These are phyloP conservation scores for Aspergillus thermomutatus DNA, from an alignment of 2,329 filamentous ascomycete genomes.

Conservation along the genomic window DNA sequence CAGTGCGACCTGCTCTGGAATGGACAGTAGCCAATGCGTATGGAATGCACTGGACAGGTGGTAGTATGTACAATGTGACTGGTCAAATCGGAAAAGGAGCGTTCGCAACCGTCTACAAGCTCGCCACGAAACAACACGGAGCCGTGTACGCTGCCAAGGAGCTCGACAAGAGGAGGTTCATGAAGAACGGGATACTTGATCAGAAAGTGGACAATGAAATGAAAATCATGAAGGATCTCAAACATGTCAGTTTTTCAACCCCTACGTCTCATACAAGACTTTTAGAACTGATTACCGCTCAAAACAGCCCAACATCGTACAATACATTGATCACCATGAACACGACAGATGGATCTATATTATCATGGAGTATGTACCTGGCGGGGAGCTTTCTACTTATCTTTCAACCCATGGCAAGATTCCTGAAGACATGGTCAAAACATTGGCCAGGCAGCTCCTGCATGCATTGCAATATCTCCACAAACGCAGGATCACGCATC, in stretches of 20 bases:
- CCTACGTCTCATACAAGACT: background rate
- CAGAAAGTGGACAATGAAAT: constrained; percentile 96
- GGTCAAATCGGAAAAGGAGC: constrained; percentile 85
- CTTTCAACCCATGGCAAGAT: constrained; percentile 62
- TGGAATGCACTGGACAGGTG: constrained; percentile 78
- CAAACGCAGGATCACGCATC: constrained; percentile 83
- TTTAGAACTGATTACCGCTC: constrained; percentile 7
- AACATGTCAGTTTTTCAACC: constrained; percentile 62
- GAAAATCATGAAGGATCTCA: constrained; percentile 84
- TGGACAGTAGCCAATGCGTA: constrained; percentile 43
- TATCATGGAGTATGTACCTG: constrained; percentile 89
- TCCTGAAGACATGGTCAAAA: constrained; percentile 64
- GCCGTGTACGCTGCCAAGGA: constrained; percentile 87
- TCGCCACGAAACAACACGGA: constrained; percentile 82
- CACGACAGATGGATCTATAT: constrained; percentile 81
- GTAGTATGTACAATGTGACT: constrained; percentile 77
- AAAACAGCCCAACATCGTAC: constrained; percentile 75
- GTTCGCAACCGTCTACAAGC: constrained; percentile 89
- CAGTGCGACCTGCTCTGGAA: constrained; percentile 27
- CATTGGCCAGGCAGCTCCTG: constrained; percentile 67
- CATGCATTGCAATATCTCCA: constrained; percentile 85
- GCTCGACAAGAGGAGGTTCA: constrained; percentile 86
- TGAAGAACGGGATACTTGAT: constrained; percentile 86
- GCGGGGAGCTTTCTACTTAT: constrained; percentile 77
- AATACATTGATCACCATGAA: constrained; percentile 85